Conservation (phyloP, 1,139 yeast species). For the Candida gigantensis region DNA sequence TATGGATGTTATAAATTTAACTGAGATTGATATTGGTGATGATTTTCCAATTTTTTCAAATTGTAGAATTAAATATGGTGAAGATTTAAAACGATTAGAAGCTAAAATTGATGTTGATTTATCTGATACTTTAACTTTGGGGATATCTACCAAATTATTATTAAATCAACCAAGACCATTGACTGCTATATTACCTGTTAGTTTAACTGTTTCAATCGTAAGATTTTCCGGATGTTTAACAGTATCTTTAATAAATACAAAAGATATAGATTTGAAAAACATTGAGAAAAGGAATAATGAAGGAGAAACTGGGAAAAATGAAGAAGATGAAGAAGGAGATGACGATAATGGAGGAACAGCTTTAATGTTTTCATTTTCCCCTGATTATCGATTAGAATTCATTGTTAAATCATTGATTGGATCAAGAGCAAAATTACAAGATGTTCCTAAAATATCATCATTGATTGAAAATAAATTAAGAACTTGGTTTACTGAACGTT, state of each 20-base stretch:
- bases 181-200: slow-evolving; percentile 84
- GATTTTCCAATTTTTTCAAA: slow-evolving; percentile 95
- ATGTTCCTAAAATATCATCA: slow-evolving; percentile 88
- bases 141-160: slow-evolving; percentile 79
- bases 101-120: slow-evolving; percentile 94
- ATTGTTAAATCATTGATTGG: slow-evolving; percentile 87
- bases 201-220: slow-evolving; percentile 81
- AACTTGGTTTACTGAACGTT: slow-evolving; percentile 88
- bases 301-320: not conserved
- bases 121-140: slow-evolving; percentile 85
- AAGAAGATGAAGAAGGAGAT: slow-evolving; percentile 3
- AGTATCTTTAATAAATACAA: slow-evolving; percentile 65
- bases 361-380: slow-evolving; percentile 83
- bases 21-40: slow-evolving; percentile 91
- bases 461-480: slow-evolving; percentile 79
- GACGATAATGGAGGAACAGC: slow-evolving; percentile 54
- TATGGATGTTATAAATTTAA: slow-evolving; percentile 72
- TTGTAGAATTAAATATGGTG: slow-evolving; percentile 73
- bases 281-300: slow-evolving; percentile 2
- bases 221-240: slow-evolving; percentile 92
- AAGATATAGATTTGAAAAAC: slow-evolving; percentile 25
- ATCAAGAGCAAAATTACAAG: slow-evolving; percentile 86
- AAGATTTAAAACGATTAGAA: slow-evolving; percentile 60
- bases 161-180: slow-evolving; percentile 83
- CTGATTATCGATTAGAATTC: slow-evolving; percentile 87